These are phyloP conservation scores for Zoysia japonica DNA, from an alignment of 176 grass and related monocot species.

Conservation along the genomic window DNA sequence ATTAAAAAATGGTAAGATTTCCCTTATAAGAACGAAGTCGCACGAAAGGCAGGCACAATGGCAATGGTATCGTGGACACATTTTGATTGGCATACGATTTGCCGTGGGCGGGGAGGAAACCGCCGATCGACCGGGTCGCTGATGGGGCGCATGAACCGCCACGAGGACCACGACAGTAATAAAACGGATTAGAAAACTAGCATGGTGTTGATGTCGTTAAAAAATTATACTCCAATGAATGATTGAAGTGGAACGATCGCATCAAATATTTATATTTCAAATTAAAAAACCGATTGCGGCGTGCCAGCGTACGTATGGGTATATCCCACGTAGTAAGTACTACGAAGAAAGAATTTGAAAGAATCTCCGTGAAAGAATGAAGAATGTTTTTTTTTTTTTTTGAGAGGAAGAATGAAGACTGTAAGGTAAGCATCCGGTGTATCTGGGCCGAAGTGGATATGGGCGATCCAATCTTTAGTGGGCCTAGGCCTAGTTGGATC, in stretches of 20 bases:
- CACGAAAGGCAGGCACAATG: background rate
- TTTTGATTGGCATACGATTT: background rate
- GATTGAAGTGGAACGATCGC: too few species aligned
- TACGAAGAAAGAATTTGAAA: too few species aligned
- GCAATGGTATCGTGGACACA: background rate
- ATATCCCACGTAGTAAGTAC: too few species aligned
- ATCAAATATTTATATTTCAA: too few species aligned
- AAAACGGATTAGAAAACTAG: background rate
- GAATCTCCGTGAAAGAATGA: too few species aligned
- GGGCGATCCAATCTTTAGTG: background rate
- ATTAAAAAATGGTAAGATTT: background rate
- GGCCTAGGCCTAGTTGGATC: background rate
- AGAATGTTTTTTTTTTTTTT: too few species aligned
- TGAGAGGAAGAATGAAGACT: too few species aligned
- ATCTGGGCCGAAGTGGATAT: background rate
- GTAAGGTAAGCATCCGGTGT: background rate
- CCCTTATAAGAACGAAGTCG: background rate
- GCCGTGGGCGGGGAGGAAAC: background rate
- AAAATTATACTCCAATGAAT: background rate
- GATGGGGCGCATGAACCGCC: constrained; percentile 5
- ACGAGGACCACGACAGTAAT: background rate
- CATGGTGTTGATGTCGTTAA: background rate
- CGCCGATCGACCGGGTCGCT: background rate
- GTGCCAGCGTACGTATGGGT: too few species aligned
- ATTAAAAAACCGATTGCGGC: too few species aligned